phyloP scores from a whole-genome alignment of 2,329 filamentous ascomycete species.

The Zasmidium angulare region DNA sequence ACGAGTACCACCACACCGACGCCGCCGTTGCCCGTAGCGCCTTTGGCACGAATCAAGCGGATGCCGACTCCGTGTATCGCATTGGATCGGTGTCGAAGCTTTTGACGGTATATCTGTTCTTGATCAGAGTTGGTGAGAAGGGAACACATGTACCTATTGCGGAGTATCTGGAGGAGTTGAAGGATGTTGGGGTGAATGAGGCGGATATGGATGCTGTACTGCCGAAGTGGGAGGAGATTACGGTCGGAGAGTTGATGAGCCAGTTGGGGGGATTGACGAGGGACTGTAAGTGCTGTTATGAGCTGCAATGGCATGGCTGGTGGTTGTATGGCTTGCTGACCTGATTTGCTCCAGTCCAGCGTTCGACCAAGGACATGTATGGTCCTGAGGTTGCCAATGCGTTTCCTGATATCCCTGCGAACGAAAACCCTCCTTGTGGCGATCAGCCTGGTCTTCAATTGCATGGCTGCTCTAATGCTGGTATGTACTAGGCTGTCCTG shows the following conservation, averaged over 20 bases:
- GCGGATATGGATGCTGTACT: constrained; percentile 32
- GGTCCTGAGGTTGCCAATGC: constrained; percentile 19
- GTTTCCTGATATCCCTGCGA: constrained; percentile 36
- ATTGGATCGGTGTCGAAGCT: constrained; percentile 22
- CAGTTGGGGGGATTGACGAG: constrained; percentile 46
- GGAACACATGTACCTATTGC: constrained; percentile 39
- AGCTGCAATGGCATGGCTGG: background rate
- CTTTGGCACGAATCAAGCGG: constrained; percentile 11
- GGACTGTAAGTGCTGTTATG: constrained; percentile 16
- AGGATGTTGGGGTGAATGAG: constrained; percentile 26
- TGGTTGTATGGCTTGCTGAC: background rate
- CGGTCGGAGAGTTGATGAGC: constrained; percentile 46
- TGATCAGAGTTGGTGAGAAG: constrained; percentile 18
- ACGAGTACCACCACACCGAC: constrained; percentile 19
- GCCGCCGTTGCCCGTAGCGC: constrained; percentile 10
- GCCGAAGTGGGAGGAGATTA: constrained; percentile 51
- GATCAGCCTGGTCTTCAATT: no score
- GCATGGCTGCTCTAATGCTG: no score
- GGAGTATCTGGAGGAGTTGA: constrained; percentile 45
- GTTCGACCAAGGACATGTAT: no score
- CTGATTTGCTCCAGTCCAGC: no score
- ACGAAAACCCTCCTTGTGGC: constrained; percentile 7
- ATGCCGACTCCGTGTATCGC: constrained; percentile 21
- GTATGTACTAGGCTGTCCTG: no score
- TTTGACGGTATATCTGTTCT: constrained; percentile 20